These are phyloP conservation scores for Komagataella populi DNA, from an alignment of 805 yeast species.

Conservation along the genomic window DNA sequence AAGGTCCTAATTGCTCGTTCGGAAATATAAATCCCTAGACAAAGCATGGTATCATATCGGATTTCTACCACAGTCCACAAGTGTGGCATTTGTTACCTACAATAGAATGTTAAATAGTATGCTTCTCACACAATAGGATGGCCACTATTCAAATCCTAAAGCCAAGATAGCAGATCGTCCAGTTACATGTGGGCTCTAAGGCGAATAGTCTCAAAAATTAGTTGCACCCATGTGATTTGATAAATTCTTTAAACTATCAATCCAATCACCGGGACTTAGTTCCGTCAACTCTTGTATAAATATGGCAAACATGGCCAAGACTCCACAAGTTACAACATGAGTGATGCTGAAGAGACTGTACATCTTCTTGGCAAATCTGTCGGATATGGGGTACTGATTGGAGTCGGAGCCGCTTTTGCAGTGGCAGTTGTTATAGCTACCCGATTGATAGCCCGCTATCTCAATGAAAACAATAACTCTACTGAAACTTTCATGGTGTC, in stretches of 20 bases:
- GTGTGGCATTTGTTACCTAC: background rate
- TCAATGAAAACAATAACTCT: conserved; percentile 8
- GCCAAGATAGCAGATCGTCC: background rate
- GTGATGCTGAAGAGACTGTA: background rate
- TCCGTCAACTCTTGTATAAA: background rate
- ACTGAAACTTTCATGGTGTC: conserved; percentile 14
- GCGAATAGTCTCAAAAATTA: background rate
- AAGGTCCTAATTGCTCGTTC: background rate
- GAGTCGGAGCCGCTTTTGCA: conserved; percentile 18
- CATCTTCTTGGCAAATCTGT: conserved; percentile 2
- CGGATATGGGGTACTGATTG: conserved; percentile 20
- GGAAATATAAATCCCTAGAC: background rate
- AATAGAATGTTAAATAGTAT: too few relatives aligned
- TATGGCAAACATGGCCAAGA: background rate
- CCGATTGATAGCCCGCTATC: conserved; percentile 5
- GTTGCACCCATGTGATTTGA: background rate
- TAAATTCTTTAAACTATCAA: too few relatives aligned
- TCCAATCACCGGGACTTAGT: too few relatives aligned
- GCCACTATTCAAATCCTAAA: background rate
- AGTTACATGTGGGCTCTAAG: background rate
- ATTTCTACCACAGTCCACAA: background rate
- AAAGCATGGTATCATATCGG: background rate
- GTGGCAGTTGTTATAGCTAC: conserved; percentile 14
- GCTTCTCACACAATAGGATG: background rate
- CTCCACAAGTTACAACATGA: background rate